phyloP scores from a whole-genome alignment of 2,329 filamentous ascomycete species.

The Fusarium camptoceras region DNA sequence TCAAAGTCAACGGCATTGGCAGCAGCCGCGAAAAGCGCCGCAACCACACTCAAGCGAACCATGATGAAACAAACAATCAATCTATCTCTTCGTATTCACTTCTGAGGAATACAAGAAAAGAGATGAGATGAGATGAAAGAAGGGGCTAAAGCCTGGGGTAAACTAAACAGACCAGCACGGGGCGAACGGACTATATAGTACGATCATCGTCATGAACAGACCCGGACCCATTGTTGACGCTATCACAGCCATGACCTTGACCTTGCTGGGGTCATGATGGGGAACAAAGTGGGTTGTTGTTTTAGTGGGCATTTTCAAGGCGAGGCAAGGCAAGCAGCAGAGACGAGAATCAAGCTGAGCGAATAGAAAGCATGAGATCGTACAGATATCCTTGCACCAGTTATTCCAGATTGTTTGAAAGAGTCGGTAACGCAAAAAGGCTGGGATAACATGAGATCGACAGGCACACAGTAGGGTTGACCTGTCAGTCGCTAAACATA shows the following conservation, averaged over 20 bases:
- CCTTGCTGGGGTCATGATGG: slow-evolving; percentile 8
- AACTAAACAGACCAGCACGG: not conserved
- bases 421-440: not conserved
- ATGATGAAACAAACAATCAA: slow-evolving; percentile 43
- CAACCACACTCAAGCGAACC: slow-evolving; percentile 51
- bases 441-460: slow-evolving; percentile 24
- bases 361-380: slow-evolving; percentile 1
- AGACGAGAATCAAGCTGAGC: slow-evolving; percentile 7
- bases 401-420: too few relatives aligned
- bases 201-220: slow-evolving; percentile 22
- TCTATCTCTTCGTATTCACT: slow-evolving; percentile 24
- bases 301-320: not conserved
- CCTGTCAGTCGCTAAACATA: slow-evolving; percentile 32
- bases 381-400: too few relatives aligned
- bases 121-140: not conserved
- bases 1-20: slow-evolving; percentile 47
- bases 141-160: slow-evolving; percentile 10
- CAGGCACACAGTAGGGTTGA: slow-evolving; percentile 15
- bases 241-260: not conserved
- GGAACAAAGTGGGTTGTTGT: slow-evolving; percentile 21
- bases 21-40: slow-evolving; percentile 52
- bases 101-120: slow-evolving; percentile 2
- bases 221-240: slow-evolving; percentile 9
- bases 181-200: slow-evolving; percentile 27
- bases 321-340: slow-evolving; percentile 6